Conservation (phyloP, 78 protist genomes). For the Dictyostelium intermedium region DNA sequence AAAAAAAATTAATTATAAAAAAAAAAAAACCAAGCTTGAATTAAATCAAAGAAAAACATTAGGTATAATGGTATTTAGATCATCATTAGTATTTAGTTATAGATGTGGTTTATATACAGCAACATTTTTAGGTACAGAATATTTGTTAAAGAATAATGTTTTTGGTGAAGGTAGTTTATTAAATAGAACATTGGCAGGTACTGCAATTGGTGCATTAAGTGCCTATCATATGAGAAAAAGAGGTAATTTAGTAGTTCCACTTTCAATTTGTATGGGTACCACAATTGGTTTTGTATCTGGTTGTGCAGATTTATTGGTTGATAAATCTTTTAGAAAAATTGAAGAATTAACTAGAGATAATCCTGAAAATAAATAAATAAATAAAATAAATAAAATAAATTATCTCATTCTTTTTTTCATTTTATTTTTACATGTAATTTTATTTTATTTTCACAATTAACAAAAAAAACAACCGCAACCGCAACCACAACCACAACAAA, state of each 20-base stretch:
- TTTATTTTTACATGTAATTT: too few relatives aligned
- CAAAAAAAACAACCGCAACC: too few relatives aligned
- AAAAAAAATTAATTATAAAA: not conserved
- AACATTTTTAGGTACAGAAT: constrained; percentile 27
- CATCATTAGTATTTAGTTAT: constrained; percentile 29
- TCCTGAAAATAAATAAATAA: not conserved
- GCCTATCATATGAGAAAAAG: constrained; percentile 51
- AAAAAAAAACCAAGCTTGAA: not conserved
- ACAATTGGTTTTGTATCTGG: constrained; percentile 6
- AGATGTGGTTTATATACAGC: constrained; percentile 42
- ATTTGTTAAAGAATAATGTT: constrained; percentile 20
- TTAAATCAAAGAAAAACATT: constrained; percentile 34
- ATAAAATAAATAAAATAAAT: not conserved
- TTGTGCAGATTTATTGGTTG: not conserved
- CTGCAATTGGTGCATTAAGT: constrained; percentile 17
- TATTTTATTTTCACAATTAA: too few relatives aligned
- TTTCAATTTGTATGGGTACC: constrained; percentile 14
- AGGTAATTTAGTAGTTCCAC: constrained; percentile 5
- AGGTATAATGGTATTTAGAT: constrained; percentile 44
- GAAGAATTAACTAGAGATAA: not conserved
- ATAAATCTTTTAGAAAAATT: not conserved
- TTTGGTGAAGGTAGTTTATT: constrained; percentile 14
- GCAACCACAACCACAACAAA: too few relatives aligned
- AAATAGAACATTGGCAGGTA: constrained; percentile 27
- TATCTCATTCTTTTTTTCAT: not conserved